Base-by-base conservation (phyloP, 1,284 basidiomycete genomes). In the Cutaneotrichosporon sp. region DNA sequence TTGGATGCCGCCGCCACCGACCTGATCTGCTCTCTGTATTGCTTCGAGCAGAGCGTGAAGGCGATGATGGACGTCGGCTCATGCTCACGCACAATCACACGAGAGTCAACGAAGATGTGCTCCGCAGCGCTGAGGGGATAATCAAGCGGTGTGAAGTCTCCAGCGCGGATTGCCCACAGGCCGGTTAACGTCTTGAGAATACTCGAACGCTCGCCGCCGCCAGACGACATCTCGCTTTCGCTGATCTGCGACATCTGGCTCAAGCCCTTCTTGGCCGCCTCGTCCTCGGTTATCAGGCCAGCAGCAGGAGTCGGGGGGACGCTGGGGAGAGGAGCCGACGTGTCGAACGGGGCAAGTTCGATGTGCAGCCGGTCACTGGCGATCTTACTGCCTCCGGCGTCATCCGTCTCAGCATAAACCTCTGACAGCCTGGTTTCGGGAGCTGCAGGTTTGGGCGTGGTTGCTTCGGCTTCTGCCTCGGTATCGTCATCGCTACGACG, bases 41-140 rank as follows among this genome's bases (percentile, higher is more conserved):
- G 89, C 30, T 89, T 89, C 4, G 94, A 93, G 89, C 90, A 92
- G 53, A 99, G 83, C 10, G 94, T 94, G 62, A 98, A 88, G 4
- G 97, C 96, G 69, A 99, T 96, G 72, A 99, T 97, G 10, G 94
- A 97, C 0, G 94, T 97, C 4, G 97, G 97, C 79, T 99, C 97
- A 76, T 98, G 95, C 56, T 95, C 96, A 26, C 97, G 87, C 31
- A 99, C 90, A 57, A 98, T 89, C 85, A 98, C 96, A 1, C 90
- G 89, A 16, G 92, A 95, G 75, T 98, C 96, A 34, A 92, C 87
- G 80, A 98, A 98, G 58, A 99, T 89, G 74, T 97, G 93, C 72
- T 96, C 93, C 0, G 81, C 76, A 0, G 82, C 77, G 16, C 77
- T 74, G 10, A 85, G 75, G 3, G 85, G 85, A 67, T 86, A 85